Conservation (phyloP, 176 grass and related monocot species). For the Cymbopogon citratus region DNA sequence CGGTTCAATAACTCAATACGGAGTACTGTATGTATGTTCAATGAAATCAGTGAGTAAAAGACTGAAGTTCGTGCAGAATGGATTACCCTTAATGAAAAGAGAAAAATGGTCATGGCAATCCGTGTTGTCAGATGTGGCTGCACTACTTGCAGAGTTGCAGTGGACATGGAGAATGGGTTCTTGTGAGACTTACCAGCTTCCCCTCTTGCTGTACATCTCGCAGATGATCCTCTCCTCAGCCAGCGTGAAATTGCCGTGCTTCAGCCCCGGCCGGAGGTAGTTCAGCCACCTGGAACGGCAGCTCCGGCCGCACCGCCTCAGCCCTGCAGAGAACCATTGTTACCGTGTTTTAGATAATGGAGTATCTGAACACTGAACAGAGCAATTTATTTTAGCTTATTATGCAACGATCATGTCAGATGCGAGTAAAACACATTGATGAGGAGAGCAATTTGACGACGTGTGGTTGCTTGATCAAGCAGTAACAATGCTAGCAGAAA, state of each 20-base stretch:
- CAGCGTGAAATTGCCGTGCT: slow-evolving; percentile 36
- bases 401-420: background rate
- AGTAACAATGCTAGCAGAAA: background rate
- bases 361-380: background rate
- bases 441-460: background rate
- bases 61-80: background rate
- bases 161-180: background rate
- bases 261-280: slow-evolving; percentile 53
- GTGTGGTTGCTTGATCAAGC: background rate
- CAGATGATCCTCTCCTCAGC: slow-evolving; percentile 44
- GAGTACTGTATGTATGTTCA: no score
- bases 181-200: slow-evolving; percentile 34
- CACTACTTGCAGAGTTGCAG: background rate
- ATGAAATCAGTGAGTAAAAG: background rate
- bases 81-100: background rate
- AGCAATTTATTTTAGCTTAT: background rate
- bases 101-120: background rate
- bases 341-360: no score
- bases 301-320: slow-evolving; percentile 42
- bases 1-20: no score
- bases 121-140: background rate
- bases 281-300: slow-evolving; percentile 60
- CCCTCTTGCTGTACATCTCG: slow-evolving; percentile 36
- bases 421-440: background rate
- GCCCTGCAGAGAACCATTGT: no score